These are phyloP conservation scores for Fraxinus latifolia DNA, from an alignment of 305 asterid genomes.

Conservation along the genomic window DNA sequence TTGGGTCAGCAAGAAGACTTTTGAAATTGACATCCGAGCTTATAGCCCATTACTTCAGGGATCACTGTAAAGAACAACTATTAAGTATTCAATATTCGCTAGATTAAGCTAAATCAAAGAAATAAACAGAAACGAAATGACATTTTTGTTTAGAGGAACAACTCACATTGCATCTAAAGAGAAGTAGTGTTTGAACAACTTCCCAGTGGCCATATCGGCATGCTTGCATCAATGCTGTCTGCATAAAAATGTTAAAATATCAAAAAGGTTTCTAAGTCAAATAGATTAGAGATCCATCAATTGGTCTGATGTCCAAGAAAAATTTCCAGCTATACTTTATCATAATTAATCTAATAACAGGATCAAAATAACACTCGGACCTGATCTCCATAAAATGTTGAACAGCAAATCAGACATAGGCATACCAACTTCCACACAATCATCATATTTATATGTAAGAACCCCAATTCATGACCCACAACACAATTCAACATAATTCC, in stretches of 20 bases:
- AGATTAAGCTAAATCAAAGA: not conserved
- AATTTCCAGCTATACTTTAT: not conserved
- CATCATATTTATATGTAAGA: not conserved
- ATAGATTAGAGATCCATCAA: slow-evolving; percentile 31
- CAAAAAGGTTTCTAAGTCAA: not conserved
- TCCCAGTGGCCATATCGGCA: slow-evolving; percentile 90
- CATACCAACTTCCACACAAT: not conserved
- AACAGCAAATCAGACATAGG: not conserved
- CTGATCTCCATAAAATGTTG: slow-evolving; percentile 4
- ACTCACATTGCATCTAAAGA: slow-evolving; percentile 77
- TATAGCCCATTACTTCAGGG: not conserved
- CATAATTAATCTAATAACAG: not conserved
- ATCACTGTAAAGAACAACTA: not conserved
- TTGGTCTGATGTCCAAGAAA: slow-evolving; percentile 17
- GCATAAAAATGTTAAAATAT: slow-evolving; percentile 2
- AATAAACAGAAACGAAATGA: not conserved
- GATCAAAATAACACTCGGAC: slow-evolving; percentile 3
- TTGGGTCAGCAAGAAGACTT: not conserved
- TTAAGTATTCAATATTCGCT: not conserved
- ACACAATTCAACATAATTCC: not conserved
- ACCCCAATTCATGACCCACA: not conserved
- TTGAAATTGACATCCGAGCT: not conserved
- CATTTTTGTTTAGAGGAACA: not conserved
- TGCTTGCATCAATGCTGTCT: slow-evolving; percentile 93
- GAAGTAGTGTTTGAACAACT: slow-evolving; percentile 86